These are phyloP conservation scores for Vigna mungo DNA, from an alignment of 306 rosid genomes.

Conservation along the genomic window DNA sequence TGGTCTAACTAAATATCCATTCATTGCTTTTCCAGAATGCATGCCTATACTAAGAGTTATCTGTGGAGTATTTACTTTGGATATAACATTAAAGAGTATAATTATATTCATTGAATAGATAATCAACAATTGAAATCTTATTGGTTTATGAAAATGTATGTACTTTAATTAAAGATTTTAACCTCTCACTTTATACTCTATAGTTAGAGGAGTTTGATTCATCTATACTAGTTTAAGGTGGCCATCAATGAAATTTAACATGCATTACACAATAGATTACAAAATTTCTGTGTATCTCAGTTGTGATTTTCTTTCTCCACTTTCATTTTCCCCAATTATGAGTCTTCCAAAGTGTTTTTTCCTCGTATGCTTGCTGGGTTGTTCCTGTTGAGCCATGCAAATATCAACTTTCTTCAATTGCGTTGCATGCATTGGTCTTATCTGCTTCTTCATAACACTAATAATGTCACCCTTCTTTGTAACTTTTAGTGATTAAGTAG, in stretches of 20 bases:
- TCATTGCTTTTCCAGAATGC: neutral
- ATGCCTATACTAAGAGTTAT: neutral
- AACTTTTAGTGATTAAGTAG: neutral
- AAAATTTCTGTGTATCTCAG: too few relatives aligned
- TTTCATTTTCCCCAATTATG: neutral
- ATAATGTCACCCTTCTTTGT: neutral
- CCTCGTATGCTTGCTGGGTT: neutral
- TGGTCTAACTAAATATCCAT: neutral
- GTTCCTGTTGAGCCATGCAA: neutral
- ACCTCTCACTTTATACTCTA: too few relatives aligned
- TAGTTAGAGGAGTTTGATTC: too few relatives aligned
- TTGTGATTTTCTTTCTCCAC: neutral
- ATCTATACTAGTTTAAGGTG: too few relatives aligned
- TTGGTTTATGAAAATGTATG: neutral
- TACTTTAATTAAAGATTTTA: too few relatives aligned
- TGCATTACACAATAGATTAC: too few relatives aligned
- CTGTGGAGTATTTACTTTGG: too few relatives aligned
- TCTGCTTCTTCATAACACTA: neutral
- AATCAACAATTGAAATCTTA: neutral
- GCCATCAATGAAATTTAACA: too few relatives aligned
- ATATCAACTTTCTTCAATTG: slow-evolving; percentile 13
- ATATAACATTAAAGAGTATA: too few relatives aligned
- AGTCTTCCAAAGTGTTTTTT: neutral
- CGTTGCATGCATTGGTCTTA: neutral
- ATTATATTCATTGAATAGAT: too few relatives aligned